A percentile compares a stretch with the other conserved stretches of the same genome.
These are phyloP conservation scores for Neolentinus lepideus DNA, from an alignment of 1,284 basidiomycete species.

Conservation along the genomic window DNA sequence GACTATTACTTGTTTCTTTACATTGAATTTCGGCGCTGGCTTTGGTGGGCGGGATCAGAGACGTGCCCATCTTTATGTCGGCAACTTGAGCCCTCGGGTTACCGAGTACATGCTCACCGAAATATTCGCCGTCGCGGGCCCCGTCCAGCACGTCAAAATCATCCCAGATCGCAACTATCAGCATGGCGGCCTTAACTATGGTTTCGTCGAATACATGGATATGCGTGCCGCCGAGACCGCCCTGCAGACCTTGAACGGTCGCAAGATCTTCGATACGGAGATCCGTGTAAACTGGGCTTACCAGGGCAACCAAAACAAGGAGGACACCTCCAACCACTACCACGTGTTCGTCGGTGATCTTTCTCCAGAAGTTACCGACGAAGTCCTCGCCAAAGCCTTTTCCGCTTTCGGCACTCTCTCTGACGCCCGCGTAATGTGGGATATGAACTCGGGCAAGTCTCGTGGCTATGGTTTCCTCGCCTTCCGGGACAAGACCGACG, in stretches of 20 bases:
- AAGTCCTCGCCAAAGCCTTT: constrained; percentile 95
- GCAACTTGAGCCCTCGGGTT: constrained; percentile 91
- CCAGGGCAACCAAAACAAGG: constrained; percentile 93
- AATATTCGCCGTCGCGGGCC: constrained; percentile 93
- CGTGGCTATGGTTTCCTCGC: constrained; percentile 92
- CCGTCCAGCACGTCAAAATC: constrained; percentile 96
- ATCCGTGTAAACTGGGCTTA: constrained; percentile 98
- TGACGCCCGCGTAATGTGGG: constrained; percentile 99
- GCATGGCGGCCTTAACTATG: constrained; percentile 96
- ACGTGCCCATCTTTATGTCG: constrained; percentile 94
- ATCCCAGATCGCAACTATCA: constrained; percentile 98
- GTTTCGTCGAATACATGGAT: constrained; percentile 96
- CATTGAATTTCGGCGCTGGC: background rate
- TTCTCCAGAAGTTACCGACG: constrained; percentile 96
- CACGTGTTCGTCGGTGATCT: constrained; percentile 99
- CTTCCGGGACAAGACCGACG: constrained; percentile 94
- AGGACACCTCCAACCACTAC: constrained; percentile 92
- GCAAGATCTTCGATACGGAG: constrained; percentile 97
- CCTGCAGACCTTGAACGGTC: constrained; percentile 92
- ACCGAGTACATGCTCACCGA: constrained; percentile 94
- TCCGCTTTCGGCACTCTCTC: constrained; percentile 90
- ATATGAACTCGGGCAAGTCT: constrained; percentile 98
- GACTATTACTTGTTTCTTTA: background rate
- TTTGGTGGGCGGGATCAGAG: constrained; percentile 33
- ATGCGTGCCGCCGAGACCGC: constrained; percentile 97